Percentiles rank a stretch among this genome's conserved stretches.
Conservation (phyloP, 2,329 filamentous ascomycete species). For the Byssothecium circinans region DNA sequence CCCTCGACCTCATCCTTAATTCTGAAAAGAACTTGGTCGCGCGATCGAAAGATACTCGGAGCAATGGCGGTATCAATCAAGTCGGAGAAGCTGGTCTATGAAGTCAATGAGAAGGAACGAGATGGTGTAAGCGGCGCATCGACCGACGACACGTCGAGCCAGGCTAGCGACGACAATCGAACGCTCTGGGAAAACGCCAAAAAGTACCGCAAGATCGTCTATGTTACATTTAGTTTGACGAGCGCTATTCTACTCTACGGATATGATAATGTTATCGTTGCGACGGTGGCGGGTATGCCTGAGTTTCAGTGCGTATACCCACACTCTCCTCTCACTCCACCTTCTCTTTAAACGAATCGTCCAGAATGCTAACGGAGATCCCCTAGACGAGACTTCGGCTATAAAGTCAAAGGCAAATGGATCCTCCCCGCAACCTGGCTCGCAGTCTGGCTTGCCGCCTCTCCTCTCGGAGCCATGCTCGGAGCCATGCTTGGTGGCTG, state of each 20-base stretch:
- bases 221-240: slow-evolving; percentile 26
- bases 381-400: slow-evolving; percentile 28
- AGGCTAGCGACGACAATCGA: slow-evolving; percentile 18
- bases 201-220: slow-evolving; percentile 32
- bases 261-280: slow-evolving; percentile 36
- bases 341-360: not conserved
- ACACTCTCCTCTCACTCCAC: not conserved
- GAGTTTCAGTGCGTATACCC: slow-evolving; percentile 27
- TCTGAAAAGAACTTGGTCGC: no score
- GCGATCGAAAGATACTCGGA: no score
- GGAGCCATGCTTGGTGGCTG: slow-evolving; percentile 30
- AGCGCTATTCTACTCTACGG: slow-evolving; percentile 35
- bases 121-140: not conserved
- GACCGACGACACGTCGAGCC: not conserved
- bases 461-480: slow-evolving; percentile 30
- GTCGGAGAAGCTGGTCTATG: not conserved
- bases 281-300: slow-evolving; percentile 33
- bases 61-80: not conserved
- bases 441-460: slow-evolving; percentile 31
- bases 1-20: no score
- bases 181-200: slow-evolving; percentile 36
- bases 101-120: not conserved
- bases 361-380: not conserved
- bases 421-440: slow-evolving; percentile 35
- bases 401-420: slow-evolving; percentile 25